These are phyloP conservation scores for Cercospora citrullina DNA, from an alignment of 2,329 filamentous ascomycete species.

Conservation along the genomic window DNA sequence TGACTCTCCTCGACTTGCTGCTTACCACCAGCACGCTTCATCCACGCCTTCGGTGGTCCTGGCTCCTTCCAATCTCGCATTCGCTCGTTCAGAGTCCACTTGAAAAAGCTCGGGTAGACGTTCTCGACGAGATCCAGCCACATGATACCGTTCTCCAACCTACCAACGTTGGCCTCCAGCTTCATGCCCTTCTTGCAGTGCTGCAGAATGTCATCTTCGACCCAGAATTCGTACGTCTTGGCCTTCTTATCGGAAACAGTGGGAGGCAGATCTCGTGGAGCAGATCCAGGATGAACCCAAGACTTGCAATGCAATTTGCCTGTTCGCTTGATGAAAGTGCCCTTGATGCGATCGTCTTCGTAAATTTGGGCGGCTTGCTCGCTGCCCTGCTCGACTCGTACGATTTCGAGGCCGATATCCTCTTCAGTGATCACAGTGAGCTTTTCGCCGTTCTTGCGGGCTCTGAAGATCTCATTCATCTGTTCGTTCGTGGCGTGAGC, in stretches of 20 bases:
- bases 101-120: constrained; percentile 48
- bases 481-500: constrained; percentile 45
- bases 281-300: constrained; percentile 47
- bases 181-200: constrained; percentile 62
- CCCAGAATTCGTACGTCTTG: constrained; percentile 58
- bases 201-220: constrained; percentile 63
- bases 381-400: constrained; percentile 51
- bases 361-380: constrained; percentile 53
- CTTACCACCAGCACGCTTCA: constrained; percentile 26
- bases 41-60: constrained; percentile 34
- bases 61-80: constrained; percentile 31
- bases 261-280: constrained; percentile 30
- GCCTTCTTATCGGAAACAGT: constrained; percentile 42
- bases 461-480: constrained; percentile 22
- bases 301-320: constrained; percentile 56
- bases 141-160: constrained; percentile 35
- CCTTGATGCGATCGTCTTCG: constrained; percentile 39
- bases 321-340: constrained; percentile 51
- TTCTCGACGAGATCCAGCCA: constrained; percentile 43
- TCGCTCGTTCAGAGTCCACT: constrained; percentile 49
- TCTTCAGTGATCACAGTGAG: constrained; percentile 47
- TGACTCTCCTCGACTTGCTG: constrained; percentile 7
- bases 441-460: constrained; percentile 14
- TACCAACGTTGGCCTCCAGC: constrained; percentile 41
- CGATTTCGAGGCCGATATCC: constrained; percentile 62